phyloP scores from a whole-genome alignment of 1,139 yeast species.

The Yamadazyma buinensis region DNA sequence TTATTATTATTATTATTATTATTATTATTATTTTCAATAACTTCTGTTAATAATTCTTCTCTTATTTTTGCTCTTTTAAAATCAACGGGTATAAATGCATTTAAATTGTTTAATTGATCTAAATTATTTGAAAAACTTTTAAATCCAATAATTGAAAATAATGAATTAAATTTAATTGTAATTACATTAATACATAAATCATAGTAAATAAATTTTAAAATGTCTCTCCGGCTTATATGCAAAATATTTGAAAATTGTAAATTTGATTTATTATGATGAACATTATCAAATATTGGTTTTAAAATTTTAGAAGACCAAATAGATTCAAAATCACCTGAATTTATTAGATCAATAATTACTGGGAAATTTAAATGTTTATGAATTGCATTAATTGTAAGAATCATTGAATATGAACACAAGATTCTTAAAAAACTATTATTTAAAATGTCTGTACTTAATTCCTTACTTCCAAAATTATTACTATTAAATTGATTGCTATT shows the following conservation, averaged over 20 bases:
- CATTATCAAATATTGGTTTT: background rate
- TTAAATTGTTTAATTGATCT: constrained; percentile 27
- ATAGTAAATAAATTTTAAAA: constrained; percentile 28
- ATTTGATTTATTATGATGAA: background rate
- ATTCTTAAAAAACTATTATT: constrained; percentile 10
- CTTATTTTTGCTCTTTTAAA: constrained; percentile 11
- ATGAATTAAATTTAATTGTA: constrained; percentile 31
- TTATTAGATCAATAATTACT: constrained; percentile 6
- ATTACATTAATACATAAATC: constrained; percentile 42
- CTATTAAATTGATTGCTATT: background rate
- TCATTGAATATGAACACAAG: constrained; percentile 9
- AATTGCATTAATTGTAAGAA: constrained; percentile 7
- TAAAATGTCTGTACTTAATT: background rate
- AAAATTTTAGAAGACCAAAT: constrained; percentile 11
- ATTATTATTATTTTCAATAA: too few species aligned
- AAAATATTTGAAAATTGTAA: background rate
- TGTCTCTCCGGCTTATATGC: background rate
- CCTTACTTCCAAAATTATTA: background rate
- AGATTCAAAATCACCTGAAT: constrained; percentile 8
- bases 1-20: too few species aligned
- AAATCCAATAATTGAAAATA: constrained; percentile 26
- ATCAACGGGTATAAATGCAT: constrained; percentile 22
- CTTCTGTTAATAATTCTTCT: background rate
- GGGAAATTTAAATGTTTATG: constrained; percentile 7
- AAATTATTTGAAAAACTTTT: constrained; percentile 25